Evolutionary conservation across 345 rosid species (phyloP).

Genomic region (Viola odorata): DNA sequence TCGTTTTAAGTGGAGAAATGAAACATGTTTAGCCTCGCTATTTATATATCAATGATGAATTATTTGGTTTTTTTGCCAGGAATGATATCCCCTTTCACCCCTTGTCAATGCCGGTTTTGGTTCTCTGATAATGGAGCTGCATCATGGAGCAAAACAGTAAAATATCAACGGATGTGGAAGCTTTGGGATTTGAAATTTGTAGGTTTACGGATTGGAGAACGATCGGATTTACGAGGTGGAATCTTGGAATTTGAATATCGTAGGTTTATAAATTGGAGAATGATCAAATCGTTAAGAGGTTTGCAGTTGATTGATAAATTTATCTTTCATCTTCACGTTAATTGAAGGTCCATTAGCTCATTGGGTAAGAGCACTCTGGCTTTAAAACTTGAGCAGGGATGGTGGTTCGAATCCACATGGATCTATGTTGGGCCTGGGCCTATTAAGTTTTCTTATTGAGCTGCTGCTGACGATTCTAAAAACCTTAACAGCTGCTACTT

Average conservation of each 20-base stretch:
- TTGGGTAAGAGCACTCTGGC: slow-evolving; percentile 35
- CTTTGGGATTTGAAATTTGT: not conserved
- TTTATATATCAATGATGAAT: not conserved
- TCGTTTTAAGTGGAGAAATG: not conserved
- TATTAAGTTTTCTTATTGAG: not conserved
- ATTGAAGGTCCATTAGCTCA: slow-evolving; percentile 33
- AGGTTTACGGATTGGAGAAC: not conserved
- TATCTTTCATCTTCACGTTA: not conserved
- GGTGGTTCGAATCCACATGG: slow-evolving; percentile 62
- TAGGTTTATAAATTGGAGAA: not conserved
- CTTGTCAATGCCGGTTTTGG: no score
- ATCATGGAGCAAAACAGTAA: no score
- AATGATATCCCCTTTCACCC: no score
- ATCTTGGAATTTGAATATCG: not conserved
- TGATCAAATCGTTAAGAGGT: not conserved
- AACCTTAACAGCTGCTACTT: not conserved
- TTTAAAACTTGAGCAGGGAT: slow-evolving; percentile 26
- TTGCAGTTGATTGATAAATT: not conserved
- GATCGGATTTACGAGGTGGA: not conserved
- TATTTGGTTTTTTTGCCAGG: no score
- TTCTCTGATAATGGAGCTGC: no score
- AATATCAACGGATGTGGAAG: not conserved
- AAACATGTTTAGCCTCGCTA: not conserved
- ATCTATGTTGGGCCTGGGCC: slow-evolving; percentile 5
- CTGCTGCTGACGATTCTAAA: not conserved